Percentiles rank a stretch among this genome's conserved stretches.
Evolutionary conservation across 2,329 filamentous ascomycete genomes (phyloP).

Genomic region (Talaromyces amestolkiae): DNA sequence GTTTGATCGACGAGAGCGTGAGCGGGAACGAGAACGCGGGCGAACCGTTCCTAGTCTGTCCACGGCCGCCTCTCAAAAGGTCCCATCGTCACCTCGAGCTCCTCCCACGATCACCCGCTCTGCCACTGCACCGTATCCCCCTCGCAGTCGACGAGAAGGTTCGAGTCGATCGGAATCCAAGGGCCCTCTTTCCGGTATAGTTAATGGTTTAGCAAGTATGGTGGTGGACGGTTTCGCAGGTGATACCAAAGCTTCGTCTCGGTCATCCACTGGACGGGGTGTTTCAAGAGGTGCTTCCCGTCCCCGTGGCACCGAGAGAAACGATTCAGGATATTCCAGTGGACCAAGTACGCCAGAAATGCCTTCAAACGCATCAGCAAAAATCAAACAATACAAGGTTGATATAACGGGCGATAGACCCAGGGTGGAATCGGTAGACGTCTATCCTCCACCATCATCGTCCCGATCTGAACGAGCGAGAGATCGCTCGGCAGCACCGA

Average conservation of each 20-base stretch:
- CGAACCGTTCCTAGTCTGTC: constrained; percentile 37
- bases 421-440: constrained; percentile 29
- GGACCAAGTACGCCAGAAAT: constrained; percentile 43
- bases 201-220: constrained; percentile 11
- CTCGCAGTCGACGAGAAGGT: constrained; percentile 31
- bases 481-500: constrained; percentile 19
- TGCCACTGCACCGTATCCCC: constrained; percentile 30
- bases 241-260: constrained; percentile 22
- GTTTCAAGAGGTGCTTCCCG: constrained; percentile 26
- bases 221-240: constrained; percentile 7
- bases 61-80: constrained; percentile 34
- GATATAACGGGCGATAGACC: constrained; percentile 29
- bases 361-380: constrained; percentile 30
- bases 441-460: constrained; percentile 30
- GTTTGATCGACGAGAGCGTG: background rate
- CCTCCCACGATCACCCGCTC: constrained; percentile 34
- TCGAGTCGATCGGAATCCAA: constrained; percentile 49
- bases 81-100: constrained; percentile 28
- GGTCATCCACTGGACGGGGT: background rate
- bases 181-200: constrained; percentile 7
- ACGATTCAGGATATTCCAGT: constrained; percentile 48
- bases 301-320: constrained; percentile 34
- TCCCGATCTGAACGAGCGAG: constrained; percentile 23
- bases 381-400: constrained; percentile 35
- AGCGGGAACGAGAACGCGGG: constrained; percentile 18